Evolutionary conservation across 345 rosid genomes (phyloP).

Genomic region (Populus alba): DNA sequence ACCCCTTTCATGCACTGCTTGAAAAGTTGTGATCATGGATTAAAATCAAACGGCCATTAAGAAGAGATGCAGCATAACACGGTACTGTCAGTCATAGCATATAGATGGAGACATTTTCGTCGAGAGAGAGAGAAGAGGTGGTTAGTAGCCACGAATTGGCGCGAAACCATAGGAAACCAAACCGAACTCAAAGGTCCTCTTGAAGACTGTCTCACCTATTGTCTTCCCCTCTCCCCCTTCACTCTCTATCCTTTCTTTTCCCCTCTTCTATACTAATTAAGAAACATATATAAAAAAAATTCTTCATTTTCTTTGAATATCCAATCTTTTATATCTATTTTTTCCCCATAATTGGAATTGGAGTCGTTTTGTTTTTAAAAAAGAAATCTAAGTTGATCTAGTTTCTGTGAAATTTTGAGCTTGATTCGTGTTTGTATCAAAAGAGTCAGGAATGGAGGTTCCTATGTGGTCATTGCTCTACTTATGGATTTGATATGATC

Average conservation of each 20-base stretch:
- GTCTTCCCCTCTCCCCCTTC: slow-evolving; percentile 19
- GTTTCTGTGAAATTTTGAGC: slow-evolving; percentile 9
- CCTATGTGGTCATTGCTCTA: not conserved
- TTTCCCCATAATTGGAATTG: not conserved
- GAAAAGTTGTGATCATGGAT: too few species aligned
- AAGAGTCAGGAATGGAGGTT: not conserved
- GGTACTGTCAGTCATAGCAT: not conserved
- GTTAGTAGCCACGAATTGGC: slow-evolving; percentile 78
- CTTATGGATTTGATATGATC: not conserved
- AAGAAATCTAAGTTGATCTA: not conserved
- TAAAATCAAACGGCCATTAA: not conserved
- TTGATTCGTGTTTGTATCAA: slow-evolving; percentile 6
- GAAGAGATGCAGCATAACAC: not conserved
- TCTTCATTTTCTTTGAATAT: slow-evolving; percentile 16
- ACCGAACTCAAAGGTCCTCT: slow-evolving; percentile 53
- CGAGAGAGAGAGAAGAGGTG: slow-evolving; percentile 25
- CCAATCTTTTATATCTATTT: not conserved
- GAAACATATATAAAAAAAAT: not conserved
- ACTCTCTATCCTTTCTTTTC: slow-evolving; percentile 20
- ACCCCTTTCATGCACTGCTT: too few species aligned
- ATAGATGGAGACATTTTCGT: slow-evolving; percentile 8
- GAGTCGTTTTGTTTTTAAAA: slow-evolving; percentile 9
- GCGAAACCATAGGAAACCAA: slow-evolving; percentile 57
- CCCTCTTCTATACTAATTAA: slow-evolving; percentile 2
- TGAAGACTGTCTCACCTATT: slow-evolving; percentile 46